A percentile compares a stretch with the other conserved stretches of the same genome.
These are phyloP conservation scores for Rhodomyrtus psidioides DNA, from an alignment of 441 rosid species.

Conservation along the genomic window DNA sequence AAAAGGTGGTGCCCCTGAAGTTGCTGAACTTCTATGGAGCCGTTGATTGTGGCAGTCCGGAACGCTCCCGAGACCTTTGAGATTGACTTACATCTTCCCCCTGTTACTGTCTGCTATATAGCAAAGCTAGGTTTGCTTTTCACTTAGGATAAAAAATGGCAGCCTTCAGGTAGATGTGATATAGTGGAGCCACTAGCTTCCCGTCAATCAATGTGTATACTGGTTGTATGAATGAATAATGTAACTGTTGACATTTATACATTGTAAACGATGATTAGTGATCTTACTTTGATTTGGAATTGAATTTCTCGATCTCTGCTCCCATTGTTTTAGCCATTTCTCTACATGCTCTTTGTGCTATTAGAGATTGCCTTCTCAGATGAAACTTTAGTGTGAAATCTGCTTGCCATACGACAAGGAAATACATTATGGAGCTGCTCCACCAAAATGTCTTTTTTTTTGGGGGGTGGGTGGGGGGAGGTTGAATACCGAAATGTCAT, in stretches of 20 bases:
- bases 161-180: background rate
- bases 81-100: background rate
- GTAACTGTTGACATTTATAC: background rate
- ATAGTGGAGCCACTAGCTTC: background rate
- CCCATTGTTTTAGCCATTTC: background rate
- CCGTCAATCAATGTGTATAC: background rate
- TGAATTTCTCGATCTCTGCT: background rate
- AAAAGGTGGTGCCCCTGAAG: conserved; percentile 44
- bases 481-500: background rate
- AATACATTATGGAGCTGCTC: background rate
- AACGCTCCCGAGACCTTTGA: conserved; percentile 5
- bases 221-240: background rate
- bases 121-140: background rate
- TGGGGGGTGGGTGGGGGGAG: too few species aligned
- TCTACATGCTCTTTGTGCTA: background rate
- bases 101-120: background rate
- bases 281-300: background rate
- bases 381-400: background rate
- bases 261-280: background rate
- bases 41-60: conserved; percentile 11
- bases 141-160: background rate
- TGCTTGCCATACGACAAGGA: background rate
- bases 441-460: background rate
- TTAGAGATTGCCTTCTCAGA: background rate
- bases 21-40: conserved; percentile 61